These are phyloP conservation scores for Colletotrichum limetticola DNA, from an alignment of 2,329 filamentous ascomycete genomes.

Conservation along the genomic window DNA sequence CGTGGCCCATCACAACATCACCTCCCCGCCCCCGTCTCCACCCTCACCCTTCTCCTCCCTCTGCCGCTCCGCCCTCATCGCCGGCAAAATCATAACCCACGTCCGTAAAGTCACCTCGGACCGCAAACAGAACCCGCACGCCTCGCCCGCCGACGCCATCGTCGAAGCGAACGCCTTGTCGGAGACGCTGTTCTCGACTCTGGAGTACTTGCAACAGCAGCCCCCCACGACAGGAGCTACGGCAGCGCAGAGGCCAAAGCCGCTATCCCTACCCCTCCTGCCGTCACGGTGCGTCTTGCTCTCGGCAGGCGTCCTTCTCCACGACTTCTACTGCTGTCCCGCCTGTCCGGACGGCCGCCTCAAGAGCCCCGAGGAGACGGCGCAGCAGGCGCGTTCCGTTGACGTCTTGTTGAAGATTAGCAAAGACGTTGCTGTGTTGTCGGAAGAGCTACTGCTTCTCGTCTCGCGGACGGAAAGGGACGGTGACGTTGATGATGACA, in stretches of 20 bases:
- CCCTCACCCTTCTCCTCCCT: constrained; percentile 63
- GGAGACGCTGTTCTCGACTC: background rate
- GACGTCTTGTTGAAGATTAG: constrained; percentile 45
- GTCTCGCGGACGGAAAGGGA: constrained; percentile 33
- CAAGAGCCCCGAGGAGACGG: constrained; percentile 37
- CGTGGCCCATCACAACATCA: constrained; percentile 43
- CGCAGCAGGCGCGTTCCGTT: constrained; percentile 46
- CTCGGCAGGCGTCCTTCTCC: constrained; percentile 42
- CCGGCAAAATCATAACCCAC: constrained; percentile 47
- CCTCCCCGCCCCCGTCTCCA: constrained; percentile 53
- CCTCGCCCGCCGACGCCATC: constrained; percentile 1
- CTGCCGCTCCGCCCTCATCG: constrained; percentile 49
- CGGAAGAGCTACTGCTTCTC: constrained; percentile 38
- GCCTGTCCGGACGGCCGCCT: constrained; percentile 39
- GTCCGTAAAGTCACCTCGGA: constrained; percentile 37
- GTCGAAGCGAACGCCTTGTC: background rate
- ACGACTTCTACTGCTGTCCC: constrained; percentile 50
- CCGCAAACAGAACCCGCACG: constrained; percentile 13
- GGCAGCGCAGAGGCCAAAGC: background rate
- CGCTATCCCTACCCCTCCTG: constrained; percentile 16
- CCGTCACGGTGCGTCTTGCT: constrained; percentile 36
- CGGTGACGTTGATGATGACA: background rate
- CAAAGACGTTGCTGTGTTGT: constrained; percentile 42
- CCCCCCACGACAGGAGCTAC: background rate
- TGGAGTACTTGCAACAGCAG: background rate